These are phyloP conservation scores for Exophiala sp. DNA, from an alignment of 2,329 filamentous ascomycete species.

Conservation along the genomic window DNA sequence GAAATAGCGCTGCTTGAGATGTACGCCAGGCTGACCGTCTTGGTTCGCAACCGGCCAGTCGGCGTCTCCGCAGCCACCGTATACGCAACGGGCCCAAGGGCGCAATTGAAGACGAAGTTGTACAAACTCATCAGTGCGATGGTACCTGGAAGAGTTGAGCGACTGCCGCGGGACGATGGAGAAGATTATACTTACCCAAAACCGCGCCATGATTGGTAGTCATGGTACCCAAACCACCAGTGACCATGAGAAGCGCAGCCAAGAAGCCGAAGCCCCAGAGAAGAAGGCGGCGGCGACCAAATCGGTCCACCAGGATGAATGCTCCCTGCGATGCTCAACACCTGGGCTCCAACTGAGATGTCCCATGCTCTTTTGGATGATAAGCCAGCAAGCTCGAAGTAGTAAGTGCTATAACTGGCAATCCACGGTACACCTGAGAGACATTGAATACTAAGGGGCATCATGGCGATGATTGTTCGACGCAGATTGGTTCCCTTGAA, in stretches of 20 bases:
- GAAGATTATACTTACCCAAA: neutral
- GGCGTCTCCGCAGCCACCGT: conserved; percentile 39
- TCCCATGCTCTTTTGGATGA: conserved; percentile 36
- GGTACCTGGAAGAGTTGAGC: conserved; percentile 4
- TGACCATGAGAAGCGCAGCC: conserved; percentile 41
- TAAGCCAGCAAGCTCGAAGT: conserved; percentile 43
- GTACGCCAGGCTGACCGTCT: conserved; percentile 30
- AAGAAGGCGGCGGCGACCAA: conserved; percentile 38
- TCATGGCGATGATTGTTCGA: conserved; percentile 40
- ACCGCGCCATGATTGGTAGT: neutral
- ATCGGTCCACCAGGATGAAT: conserved; percentile 38
- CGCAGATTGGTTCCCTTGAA: conserved; percentile 39
- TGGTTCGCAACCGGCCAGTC: conserved; percentile 38
- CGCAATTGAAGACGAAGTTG: conserved; percentile 39
- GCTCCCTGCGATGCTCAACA: conserved; percentile 40
- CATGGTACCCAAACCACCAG: conserved; percentile 34
- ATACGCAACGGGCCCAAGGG: conserved; percentile 41
- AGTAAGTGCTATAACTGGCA: conserved; percentile 42
- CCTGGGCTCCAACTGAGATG: conserved; percentile 40
- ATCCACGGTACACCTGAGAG: conserved; percentile 38
- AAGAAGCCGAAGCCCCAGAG: conserved; percentile 36
- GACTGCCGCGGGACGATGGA: neutral
- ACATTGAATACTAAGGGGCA: conserved; percentile 37
- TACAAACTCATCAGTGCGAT: conserved; percentile 24
- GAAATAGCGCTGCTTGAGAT: conserved; percentile 5